These are phyloP conservation scores for Fusarium continuum DNA, from an alignment of 2,329 filamentous ascomycete species.

Conservation along the genomic window DNA sequence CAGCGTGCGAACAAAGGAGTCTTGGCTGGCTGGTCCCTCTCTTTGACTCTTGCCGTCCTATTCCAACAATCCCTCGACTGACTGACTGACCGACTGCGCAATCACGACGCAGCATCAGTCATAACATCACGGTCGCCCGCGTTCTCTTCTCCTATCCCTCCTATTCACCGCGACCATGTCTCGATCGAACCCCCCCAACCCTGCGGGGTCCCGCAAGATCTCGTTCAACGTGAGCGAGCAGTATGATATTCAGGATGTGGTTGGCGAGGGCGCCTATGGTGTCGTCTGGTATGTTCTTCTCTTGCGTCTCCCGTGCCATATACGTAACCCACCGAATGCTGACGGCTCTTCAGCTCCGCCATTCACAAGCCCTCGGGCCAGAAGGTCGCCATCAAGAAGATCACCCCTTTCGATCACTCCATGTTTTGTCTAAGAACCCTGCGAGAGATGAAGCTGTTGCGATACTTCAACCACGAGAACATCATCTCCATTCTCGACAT, in stretches of 20 bases:
- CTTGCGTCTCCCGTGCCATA: not conserved
- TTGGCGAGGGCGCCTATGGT: slow-evolving; percentile 97
- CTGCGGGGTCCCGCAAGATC: slow-evolving; percentile 84
- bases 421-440: slow-evolving; percentile 98
- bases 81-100: slow-evolving; percentile 23
- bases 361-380: slow-evolving; percentile 98
- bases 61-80: slow-evolving; percentile 21
- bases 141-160: not conserved
- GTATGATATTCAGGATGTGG: slow-evolving; percentile 99
- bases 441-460: slow-evolving; percentile 97
- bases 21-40: slow-evolving; percentile 34
- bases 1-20: slow-evolving; percentile 40
- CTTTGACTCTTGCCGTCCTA: slow-evolving; percentile 27
- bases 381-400: slow-evolving; percentile 99
- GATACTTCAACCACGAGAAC: slow-evolving; percentile 99
- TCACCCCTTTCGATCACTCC: slow-evolving; percentile 98
- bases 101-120: slow-evolving; percentile 4
- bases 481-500: slow-evolving; percentile 99
- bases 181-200: slow-evolving; percentile 65
- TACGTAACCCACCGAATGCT: not conserved
- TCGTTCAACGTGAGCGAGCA: slow-evolving; percentile 99
- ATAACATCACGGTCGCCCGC: slow-evolving; percentile 2
- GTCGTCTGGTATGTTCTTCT: slow-evolving; percentile 83
- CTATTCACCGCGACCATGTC: slow-evolving; percentile 53
- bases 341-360: slow-evolving; percentile 73